Percentiles rank a stretch among this genome's conserved stretches.
These are phyloP conservation scores for Termitomyces sp. DNA, from an alignment of 1,284 basidiomycete genomes.

Conservation along the genomic window DNA sequence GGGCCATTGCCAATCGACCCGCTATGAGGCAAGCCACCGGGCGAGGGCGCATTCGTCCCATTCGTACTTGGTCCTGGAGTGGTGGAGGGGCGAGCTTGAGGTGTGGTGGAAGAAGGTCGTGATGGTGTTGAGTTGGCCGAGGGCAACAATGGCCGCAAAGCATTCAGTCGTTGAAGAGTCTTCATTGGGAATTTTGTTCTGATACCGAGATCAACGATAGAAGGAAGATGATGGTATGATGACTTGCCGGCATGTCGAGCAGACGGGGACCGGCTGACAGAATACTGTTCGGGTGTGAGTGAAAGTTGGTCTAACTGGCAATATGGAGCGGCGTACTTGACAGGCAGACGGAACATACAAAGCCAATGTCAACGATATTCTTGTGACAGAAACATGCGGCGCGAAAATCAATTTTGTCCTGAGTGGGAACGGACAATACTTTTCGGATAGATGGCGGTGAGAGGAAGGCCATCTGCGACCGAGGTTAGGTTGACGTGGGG, in stretches of 20 bases:
- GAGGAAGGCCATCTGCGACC: conserved; percentile 84
- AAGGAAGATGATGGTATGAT: conserved; percentile 16
- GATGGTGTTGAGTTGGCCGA: conserved; percentile 15
- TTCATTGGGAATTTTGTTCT: conserved; percentile 94
- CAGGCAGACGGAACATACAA: conserved; percentile 94
- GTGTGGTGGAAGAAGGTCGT: conserved; percentile 19
- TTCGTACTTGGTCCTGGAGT: conserved; percentile 6
- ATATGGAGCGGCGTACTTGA: conserved; percentile 62
- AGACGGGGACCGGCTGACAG: conserved; percentile 89
- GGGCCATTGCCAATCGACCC: conserved; percentile 13
- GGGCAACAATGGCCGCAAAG: conserved; percentile 35
- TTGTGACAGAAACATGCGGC: conserved; percentile 99
- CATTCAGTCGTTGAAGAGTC: conserved; percentile 76
- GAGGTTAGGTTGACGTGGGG: conserved; percentile 7
- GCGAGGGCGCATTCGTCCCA: conserved; percentile 5
- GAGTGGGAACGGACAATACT: conserved; percentile 80
- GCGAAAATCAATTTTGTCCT: conserved; percentile 94
- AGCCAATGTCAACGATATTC: conserved; percentile 93
- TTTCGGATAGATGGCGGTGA: conserved; percentile 76
- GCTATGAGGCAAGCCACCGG: conserved; percentile 10
- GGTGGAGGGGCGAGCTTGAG: conserved; percentile 14
- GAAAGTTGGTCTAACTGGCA: neutral
- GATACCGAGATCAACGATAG: conserved; percentile 9
- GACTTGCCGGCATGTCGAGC: conserved; percentile 83
- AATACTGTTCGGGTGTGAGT: conserved; percentile 55